Evolutionary conservation across 257 asterid genomes (phyloP), one percentile per base, ranked within the genome.

Genomic region (Galeopsis tetrahit): DNA sequence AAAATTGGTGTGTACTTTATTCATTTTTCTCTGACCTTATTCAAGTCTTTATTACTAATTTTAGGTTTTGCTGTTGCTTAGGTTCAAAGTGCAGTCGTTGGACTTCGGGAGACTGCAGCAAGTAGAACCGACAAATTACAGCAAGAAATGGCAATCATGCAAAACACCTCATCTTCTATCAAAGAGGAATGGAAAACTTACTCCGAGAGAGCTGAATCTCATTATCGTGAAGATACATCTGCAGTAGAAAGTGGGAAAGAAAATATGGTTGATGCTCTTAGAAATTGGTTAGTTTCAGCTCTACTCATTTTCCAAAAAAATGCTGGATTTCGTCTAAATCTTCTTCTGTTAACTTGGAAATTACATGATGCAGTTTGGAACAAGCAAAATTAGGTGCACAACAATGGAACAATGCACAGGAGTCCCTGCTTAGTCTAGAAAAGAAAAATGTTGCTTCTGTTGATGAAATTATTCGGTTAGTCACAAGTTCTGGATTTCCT

Each of bases 131-230:
- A 75, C 49, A 79, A 76, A 71, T 52, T 94, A 58, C 97, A 89
- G 72, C 87, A 89, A 77, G 97, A 94, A 87, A 88, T 89, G 95
- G 86, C 95, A 15, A 75, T 83, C 7, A 89, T 94, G 96, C 90
- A 88, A 68, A 84, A 83, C 67, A 82, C 83, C 7, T 85, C 94
- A 59, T 84, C 82, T 70, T 86, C 86, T 55, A 81, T 88, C 39
- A 86, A 86, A 84, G 77, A 73, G 14, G 91, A 90, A 73, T 95
- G 96, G 92, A 84, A 79, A 32, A 82, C 71, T 70, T 88, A 79
- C 80, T 74, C 88, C 70, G 79, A 79, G 71, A 84, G 80, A 33
- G 85, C 83, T 38, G 98, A 92, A 85, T 81, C 88, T 32, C 82
- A 82, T 75, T 86, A 90, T 81, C 77, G 82, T 5, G 90, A 88